Percentiles rank a stretch among this genome's conserved stretches.
These are phyloP conservation scores for Ogataea angusta DNA, from an alignment of 805 yeast species.

Conservation along the genomic window DNA sequence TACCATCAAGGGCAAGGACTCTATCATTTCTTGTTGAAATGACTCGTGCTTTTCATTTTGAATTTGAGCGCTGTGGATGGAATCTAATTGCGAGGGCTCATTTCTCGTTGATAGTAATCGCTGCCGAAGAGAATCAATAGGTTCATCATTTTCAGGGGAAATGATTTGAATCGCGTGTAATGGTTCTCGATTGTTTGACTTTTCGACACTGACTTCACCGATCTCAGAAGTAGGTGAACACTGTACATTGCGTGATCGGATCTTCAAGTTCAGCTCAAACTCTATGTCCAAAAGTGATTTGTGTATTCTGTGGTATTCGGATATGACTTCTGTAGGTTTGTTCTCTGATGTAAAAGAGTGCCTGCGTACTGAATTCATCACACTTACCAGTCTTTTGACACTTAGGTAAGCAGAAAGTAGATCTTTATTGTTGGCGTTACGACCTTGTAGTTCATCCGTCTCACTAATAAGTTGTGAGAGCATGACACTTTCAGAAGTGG, in stretches of 20 bases:
- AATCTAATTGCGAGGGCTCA: slow-evolving; percentile 27
- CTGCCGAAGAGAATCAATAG: slow-evolving; percentile 27
- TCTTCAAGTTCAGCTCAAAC: not conserved
- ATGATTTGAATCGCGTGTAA: not conserved
- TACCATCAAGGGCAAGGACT: slow-evolving; percentile 32
- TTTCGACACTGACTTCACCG: no score
- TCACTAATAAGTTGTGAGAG: not conserved
- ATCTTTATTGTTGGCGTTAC: not conserved
- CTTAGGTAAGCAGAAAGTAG: slow-evolving; percentile 3
- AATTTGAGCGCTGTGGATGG: slow-evolving; percentile 20
- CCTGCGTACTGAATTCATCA: slow-evolving; percentile 18
- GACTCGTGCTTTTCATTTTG: slow-evolving; percentile 32
- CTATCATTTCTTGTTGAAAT: slow-evolving; percentile 32
- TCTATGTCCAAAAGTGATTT: not conserved
- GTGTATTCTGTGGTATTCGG: slow-evolving; percentile 1
- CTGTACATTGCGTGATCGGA: no score
- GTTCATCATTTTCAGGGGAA: slow-evolving; percentile 21
- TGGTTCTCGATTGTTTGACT: not conserved
- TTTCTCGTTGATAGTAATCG: slow-evolving; percentile 26
- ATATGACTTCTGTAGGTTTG: no score
- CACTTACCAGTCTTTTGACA: slow-evolving; percentile 10
- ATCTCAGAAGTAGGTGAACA: no score
- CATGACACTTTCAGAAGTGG: no score
- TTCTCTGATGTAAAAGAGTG: slow-evolving; percentile 6
- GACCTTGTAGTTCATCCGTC: not conserved